Conservation (phyloP, 2,329 filamentous ascomycete genomes). For the Pseudocercospora pini-densiflorae region DNA sequence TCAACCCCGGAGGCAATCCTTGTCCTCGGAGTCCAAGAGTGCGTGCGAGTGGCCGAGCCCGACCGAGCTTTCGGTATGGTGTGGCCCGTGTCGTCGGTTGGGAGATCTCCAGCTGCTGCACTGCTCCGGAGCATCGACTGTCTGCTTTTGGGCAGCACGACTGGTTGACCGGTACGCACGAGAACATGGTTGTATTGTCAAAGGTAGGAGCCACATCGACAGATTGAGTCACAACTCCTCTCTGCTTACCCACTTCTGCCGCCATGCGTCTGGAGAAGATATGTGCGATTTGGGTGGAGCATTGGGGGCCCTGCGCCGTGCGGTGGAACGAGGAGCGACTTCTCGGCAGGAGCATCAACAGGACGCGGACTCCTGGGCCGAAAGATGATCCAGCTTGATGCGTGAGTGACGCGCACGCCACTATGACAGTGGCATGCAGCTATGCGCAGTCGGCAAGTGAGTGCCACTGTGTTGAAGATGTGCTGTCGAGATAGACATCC, state of each 20-base stretch:
- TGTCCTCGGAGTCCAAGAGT: neutral
- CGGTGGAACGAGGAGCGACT: neutral
- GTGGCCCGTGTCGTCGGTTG: conserved; percentile 7
- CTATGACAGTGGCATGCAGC: neutral
- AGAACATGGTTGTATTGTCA: neutral
- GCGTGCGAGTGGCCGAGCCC: neutral
- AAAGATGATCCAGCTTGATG: neutral
- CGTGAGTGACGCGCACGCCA: neutral
- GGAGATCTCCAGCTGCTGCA: neutral
- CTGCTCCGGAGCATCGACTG: neutral
- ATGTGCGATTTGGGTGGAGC: conserved; percentile 1
- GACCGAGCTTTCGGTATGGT: conserved; percentile 5
- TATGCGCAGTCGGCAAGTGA: neutral
- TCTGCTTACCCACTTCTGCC: neutral
- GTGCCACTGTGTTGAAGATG: neutral
- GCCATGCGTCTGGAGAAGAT: neutral
- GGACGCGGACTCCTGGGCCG: conserved; percentile 1
- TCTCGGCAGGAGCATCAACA: neutral
- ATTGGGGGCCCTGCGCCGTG: neutral
- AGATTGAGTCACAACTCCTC: conserved; percentile 2
- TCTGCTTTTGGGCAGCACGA: neutral
- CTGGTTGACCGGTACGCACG: neutral
- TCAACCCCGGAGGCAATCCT: neutral
- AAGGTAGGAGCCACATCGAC: conserved; percentile 2
- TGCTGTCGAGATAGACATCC: neutral